Base-by-base conservation (phyloP, 148 eudicot species). In the Vaccinium darrowii region DNA sequence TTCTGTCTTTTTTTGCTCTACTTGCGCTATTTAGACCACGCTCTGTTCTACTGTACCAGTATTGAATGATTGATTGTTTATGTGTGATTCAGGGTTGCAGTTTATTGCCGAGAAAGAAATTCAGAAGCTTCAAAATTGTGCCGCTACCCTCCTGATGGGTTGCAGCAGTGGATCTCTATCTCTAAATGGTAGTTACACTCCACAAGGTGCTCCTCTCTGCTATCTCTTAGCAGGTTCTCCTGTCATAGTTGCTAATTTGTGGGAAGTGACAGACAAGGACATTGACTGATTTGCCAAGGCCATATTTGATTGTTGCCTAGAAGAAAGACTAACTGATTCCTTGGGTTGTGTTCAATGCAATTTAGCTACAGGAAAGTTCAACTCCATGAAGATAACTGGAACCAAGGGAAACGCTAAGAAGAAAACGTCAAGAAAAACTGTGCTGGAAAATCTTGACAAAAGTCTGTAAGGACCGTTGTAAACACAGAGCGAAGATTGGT, bases 231-330 rank as follows among this genome's bases (percentile, higher is more conserved):
- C 97, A 1, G 99, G 99, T 10, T 94, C 99, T 85, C 99, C 99
- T 15, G 91, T 94, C 19, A 94, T 94, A 23, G 89, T 97, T 27
- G 99, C 99, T 25, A 97, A 95, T 87, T 89, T 97, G 53, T 97
- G 99, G 99, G 98, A 95, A 57, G 99, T 97, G 75, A 97, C 99
- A 0, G 99, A 97, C 88, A 90, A 88, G 85, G 99, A 97, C 85
- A 97, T 97, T 36, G 98, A 97, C 85, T 94, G 99, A 63, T 97
- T 97, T 86, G 95, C 94, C 7, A 95, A 95, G 89, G 90, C 94
- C 21, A 82, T 95, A 89, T 94, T 97, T 16, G 91, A 92, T 85
- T 90, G 90, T 36, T 94, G 93, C 91, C 76, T 97, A 58, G 89
- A 88, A 84, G 98, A 95, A 86, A 91, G 99, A 88, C 89, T 92